These are phyloP conservation scores for Gloeostereum incarnatum DNA, from an alignment of 768 basidiomycete genomes.

Conservation along the genomic window DNA sequence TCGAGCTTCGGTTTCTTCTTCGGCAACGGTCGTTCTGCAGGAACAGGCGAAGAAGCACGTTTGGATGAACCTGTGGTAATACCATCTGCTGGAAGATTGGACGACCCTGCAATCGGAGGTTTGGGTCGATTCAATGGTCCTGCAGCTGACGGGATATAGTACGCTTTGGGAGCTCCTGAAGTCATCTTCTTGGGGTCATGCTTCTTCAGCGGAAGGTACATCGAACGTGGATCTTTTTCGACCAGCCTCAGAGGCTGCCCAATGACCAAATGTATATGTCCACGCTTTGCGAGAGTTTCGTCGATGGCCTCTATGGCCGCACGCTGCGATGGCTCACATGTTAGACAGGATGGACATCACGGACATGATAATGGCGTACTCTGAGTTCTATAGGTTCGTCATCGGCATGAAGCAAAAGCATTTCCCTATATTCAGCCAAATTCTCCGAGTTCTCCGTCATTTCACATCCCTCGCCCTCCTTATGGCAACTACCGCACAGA, in stretches of 20 bases:
- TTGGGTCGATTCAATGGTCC: background rate
- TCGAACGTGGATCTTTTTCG: conserved; percentile 12
- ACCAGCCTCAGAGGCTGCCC: conserved; percentile 59
- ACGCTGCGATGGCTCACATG: conserved; percentile 39
- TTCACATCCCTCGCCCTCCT: conserved; percentile 36
- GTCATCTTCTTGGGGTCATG: no score
- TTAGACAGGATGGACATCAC: no score
- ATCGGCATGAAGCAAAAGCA: conserved; percentile 52
- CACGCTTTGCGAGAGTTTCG: conserved; percentile 44
- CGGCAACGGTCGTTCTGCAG: conserved; percentile 13
- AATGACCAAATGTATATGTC: conserved; percentile 43
- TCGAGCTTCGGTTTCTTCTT: conserved; percentile 29
- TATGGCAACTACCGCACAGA: conserved; percentile 51
- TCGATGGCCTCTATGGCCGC: conserved; percentile 68
- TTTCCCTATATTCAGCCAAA: conserved; percentile 59
- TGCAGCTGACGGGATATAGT: conserved; percentile 1
- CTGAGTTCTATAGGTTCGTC: conserved; percentile 61
- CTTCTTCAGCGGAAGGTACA: no score
- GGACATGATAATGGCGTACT: conserved; percentile 26
- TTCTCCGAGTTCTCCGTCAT: conserved; percentile 63
- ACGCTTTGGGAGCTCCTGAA: no score
- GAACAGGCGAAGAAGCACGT: conserved; percentile 22
- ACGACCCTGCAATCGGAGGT: background rate
- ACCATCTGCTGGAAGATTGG: background rate
- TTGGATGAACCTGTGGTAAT: conserved; percentile 16